These are phyloP conservation scores for Alternaria brassicicola DNA, from an alignment of 2,329 filamentous ascomycete species.

Conservation along the genomic window DNA sequence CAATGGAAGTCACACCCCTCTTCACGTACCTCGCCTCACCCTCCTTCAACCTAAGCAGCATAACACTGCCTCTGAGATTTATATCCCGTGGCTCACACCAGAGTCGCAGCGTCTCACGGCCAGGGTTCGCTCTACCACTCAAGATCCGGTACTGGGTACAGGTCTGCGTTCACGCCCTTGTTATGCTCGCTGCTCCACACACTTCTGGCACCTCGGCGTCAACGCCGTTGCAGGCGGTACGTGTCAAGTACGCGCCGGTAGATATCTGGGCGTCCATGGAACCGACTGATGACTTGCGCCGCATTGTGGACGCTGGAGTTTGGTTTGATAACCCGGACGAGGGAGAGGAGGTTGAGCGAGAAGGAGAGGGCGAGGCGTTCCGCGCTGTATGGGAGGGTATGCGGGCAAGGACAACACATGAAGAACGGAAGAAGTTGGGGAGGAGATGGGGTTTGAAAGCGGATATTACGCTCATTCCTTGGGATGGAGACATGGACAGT, in stretches of 20 bases:
- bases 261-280: conserved; percentile 47
- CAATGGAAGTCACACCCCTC: conserved; percentile 42
- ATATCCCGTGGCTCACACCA: conserved; percentile 33
- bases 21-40: conserved; percentile 40
- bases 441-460: conserved; percentile 23
- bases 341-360: conserved; percentile 25
- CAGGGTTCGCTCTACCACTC: conserved; percentile 34
- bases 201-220: not conserved
- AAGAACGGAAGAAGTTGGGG: conserved; percentile 8
- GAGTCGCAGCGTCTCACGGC: conserved; percentile 28
- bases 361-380: conserved; percentile 42
- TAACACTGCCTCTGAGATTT: conserved; percentile 45
- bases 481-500: conserved; percentile 41
- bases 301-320: conserved; percentile 36
- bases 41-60: conserved; percentile 33
- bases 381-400: conserved; percentile 35
- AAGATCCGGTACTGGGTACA: conserved; percentile 45
- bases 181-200: conserved; percentile 25
- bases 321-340: conserved; percentile 34
- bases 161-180: conserved; percentile 37
- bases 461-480: conserved; percentile 31
- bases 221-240: conserved; percentile 26
- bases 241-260: conserved; percentile 40
- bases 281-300: conserved; percentile 35
- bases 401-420: conserved; percentile 14